Evolutionary conservation across 345 rosid species (phyloP).

Genomic region (Erysimum cheiranthoides): DNA sequence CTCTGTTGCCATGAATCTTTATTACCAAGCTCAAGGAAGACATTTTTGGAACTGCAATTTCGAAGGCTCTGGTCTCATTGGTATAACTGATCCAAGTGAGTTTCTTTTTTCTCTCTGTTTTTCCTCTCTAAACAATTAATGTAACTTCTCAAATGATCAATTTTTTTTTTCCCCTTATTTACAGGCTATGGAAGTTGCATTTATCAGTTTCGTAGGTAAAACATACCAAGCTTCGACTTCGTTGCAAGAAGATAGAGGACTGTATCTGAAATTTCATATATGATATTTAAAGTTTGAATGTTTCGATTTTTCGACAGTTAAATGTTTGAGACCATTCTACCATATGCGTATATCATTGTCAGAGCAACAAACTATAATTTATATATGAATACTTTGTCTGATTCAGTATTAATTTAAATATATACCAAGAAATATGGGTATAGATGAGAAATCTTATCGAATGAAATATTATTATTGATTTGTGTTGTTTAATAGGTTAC

Average conservation of each 20-base stretch:
- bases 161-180: background rate
- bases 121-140: background rate
- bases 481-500: no score
- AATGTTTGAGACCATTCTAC: background rate
- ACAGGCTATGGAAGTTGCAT: constrained; percentile 29
- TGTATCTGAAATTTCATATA: background rate
- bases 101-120: background rate
- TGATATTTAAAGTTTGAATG: background rate
- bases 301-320: background rate
- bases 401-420: background rate
- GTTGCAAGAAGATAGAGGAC: constrained; percentile 4
- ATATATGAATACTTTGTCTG: background rate
- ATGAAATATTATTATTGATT: no score
- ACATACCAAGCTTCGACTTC: constrained; percentile 16
- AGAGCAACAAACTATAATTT: background rate
- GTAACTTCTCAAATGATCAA: background rate
- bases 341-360: constrained; percentile 7
- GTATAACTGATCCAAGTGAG: constrained; percentile 35
- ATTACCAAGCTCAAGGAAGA: constrained; percentile 33
- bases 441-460: no score
- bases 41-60: constrained; percentile 30
- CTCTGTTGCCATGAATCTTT: constrained; percentile 40
- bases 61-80: constrained; percentile 23
- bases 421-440: no score
- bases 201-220: constrained; percentile 18